A percentile compares a stretch with the other conserved stretches of the same genome.
These are phyloP conservation scores for Fraxinus anomala DNA, from an alignment of 257 asterid genomes.

Conservation along the genomic window DNA sequence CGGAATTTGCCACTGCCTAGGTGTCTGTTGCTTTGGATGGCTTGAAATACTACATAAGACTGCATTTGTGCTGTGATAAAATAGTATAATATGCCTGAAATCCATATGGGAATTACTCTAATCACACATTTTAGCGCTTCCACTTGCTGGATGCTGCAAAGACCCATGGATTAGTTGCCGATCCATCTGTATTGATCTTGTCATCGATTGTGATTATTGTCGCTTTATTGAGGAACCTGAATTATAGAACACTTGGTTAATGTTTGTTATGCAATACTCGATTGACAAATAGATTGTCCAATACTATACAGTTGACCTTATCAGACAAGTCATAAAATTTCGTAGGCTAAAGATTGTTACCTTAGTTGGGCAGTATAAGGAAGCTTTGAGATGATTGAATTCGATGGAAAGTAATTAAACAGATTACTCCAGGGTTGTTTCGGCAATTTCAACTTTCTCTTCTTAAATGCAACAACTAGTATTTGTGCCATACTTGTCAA, in stretches of 20 bases:
- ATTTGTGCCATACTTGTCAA: constrained; percentile 40
- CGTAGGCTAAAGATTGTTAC: constrained; percentile 20
- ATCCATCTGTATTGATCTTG: constrained; percentile 31
- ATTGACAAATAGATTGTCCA: not conserved
- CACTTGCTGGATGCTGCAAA: constrained; percentile 39
- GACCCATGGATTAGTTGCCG: constrained; percentile 41
- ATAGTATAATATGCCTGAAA: too few species aligned
- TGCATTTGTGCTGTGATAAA: too few species aligned
- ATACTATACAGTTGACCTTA: too few species aligned
- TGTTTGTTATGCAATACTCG: not conserved
- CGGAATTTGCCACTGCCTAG: constrained; percentile 28
- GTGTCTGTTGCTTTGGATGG: constrained; percentile 41
- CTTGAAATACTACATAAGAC: constrained; percentile 28
- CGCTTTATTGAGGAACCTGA: constrained; percentile 41
- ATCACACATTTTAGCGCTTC: constrained; percentile 36
- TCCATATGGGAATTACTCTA: too few species aligned
- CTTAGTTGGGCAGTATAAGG: constrained; percentile 41
- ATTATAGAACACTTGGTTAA: not conserved
- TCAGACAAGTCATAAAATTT: too few species aligned
- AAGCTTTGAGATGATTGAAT: constrained; percentile 43
- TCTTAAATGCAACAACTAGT: constrained; percentile 43
- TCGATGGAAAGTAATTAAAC: constrained; percentile 30
- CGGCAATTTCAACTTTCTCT: constrained; percentile 39
- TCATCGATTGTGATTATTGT: constrained; percentile 34
- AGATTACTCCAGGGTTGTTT: constrained; percentile 39